Evolutionary conservation across 1,139 yeast species (phyloP).

Genomic region (Blastobotrys arbuscula): DNA sequence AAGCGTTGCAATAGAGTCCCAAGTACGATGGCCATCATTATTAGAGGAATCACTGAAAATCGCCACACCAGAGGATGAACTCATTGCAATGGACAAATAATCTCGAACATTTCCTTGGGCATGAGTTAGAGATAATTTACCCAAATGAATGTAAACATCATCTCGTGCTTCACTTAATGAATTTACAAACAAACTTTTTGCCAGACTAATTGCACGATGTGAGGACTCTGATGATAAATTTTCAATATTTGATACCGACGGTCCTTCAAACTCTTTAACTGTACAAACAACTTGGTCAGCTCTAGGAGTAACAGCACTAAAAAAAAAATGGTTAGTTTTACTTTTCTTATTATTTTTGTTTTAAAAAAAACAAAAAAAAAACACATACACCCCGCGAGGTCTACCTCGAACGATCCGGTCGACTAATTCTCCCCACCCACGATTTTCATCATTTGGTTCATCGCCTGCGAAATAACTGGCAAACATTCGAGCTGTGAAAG

Average conservation of each 20-base stretch:
- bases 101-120: slow-evolving; percentile 20
- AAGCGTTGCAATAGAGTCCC: slow-evolving; percentile 76
- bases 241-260: slow-evolving; percentile 39
- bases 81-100: slow-evolving; percentile 22
- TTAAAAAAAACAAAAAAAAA: neutral
- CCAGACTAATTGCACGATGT: slow-evolving; percentile 27
- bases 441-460: slow-evolving; percentile 39
- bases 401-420: slow-evolving; percentile 77
- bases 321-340: slow-evolving; percentile 13
- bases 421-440: slow-evolving; percentile 87
- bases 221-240: slow-evolving; percentile 37
- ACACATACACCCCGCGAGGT: slow-evolving; percentile 52
- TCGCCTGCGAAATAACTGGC: slow-evolving; percentile 52
- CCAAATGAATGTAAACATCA: slow-evolving; percentile 29
- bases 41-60: slow-evolving; percentile 57
- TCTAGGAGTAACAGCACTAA: slow-evolving; percentile 60
- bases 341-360: neutral
- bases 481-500: slow-evolving; percentile 64
- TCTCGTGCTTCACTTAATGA: slow-evolving; percentile 27
- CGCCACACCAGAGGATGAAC: slow-evolving; percentile 26
- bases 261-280: slow-evolving; percentile 68
- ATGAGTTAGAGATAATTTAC: slow-evolving; percentile 23
- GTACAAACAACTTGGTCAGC: slow-evolving; percentile 68
- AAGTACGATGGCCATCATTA: slow-evolving; percentile 46
- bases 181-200: slow-evolving; percentile 26